Evolutionary conservation across 768 basidiomycete species (phyloP), one percentile per base, ranked within the genome.

Genomic region (Cytidiella melzeri): DNA sequence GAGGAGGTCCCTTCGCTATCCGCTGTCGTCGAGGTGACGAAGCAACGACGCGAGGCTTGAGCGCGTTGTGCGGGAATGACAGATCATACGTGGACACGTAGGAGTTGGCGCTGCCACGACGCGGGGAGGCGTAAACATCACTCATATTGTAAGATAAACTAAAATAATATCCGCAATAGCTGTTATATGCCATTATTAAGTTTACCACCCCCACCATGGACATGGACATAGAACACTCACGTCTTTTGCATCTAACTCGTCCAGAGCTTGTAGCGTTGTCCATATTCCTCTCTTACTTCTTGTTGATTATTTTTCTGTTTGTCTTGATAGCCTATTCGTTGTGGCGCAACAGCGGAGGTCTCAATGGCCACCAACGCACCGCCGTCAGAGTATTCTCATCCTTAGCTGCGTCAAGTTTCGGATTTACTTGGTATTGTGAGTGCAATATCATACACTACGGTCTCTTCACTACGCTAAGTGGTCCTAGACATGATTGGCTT

Each of bases 351-450:
- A 42, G 30, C n/a, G 34, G 40, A 61, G 47, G 12, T 57, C 30
- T 7, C 30, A 34, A 52, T 50, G 59, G 44, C 41, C 46, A 13
- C n/a, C n/a, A n/a, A n/a, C n/a, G n/a, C n/a, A 42, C 34, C 13
- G 43, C 18, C 10, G 23, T 56, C 48, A 1, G 49, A 36, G 45
- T 62, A 26, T 73, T 71, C 62, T 49, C 64, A 15, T 61, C 60
- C 9, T 58, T 75, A 24, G 47, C 73, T 3, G 27, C 66, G 10
- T 63, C 56, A 5, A 64, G 74, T 3, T 71, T 73, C 34, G 65
- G 58, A 3, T 65, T 71, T 53, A 78, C 77, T 20, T 79, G 77
- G 77, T 73, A 69, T 47, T 77, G 77, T 78, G 57, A 64, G 75
- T 64, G 4, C n/a, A n/a, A n/a, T n/a, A n/a, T n/a, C n/a, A n/a